A percentile compares a stretch with the other conserved stretches of the same genome.
Conservation (phyloP, 176 grass and related monocot genomes). For the Triticum aestivum region IWGSC_CS_RefSeq_v2.1 NC_057800.1:568893405-568893904, state of each 20-base stretch:
- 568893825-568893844: constrained; percentile 13
- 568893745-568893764: constrained; percentile 29
- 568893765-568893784: background rate
- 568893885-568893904: background rate
- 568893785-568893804: constrained; percentile 40
- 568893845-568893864: constrained; percentile 13
- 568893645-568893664: constrained; percentile 36
- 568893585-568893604: constrained; percentile 38
- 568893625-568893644: constrained; percentile 42
- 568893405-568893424: constrained; percentile 27
- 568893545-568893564: background rate
- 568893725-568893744: constrained; percentile 46
- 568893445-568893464: background rate
- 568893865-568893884: background rate
- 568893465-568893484: constrained; percentile 20
- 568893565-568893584: constrained; percentile 35
- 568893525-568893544: background rate
- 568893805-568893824: background rate
- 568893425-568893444: constrained; percentile 16
- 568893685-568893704: constrained; percentile 44
- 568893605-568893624: background rate
- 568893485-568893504: constrained; percentile 31
- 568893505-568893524: constrained; percentile 19
- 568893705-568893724: constrained; percentile 34
- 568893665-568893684: constrained; percentile 35